Conservation (phyloP, 2,329 filamentous ascomycete species). For the Emmonsiellopsis sp. region DNA sequence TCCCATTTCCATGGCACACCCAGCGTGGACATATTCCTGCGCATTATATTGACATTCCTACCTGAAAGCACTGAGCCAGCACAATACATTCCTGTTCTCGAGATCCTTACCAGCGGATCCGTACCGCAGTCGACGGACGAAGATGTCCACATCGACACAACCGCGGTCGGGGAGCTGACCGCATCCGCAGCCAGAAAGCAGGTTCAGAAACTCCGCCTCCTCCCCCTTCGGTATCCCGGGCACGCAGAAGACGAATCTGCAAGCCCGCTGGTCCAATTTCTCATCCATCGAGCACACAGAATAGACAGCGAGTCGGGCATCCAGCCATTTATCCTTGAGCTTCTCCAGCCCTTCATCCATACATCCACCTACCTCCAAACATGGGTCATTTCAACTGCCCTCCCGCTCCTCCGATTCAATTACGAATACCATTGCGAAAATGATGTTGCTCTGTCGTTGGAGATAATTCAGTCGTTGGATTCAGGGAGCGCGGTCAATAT, state of each 20-base stretch:
- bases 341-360: constrained; percentile 50
- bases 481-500: constrained; percentile 44
- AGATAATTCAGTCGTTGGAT: constrained; percentile 44
- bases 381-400: constrained; percentile 52
- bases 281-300: constrained; percentile 51
- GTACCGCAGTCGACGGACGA: background rate
- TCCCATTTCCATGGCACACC: constrained; percentile 38
- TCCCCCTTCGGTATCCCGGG: constrained; percentile 39
- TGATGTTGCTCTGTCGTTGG: constrained; percentile 37
- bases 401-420: constrained; percentile 51
- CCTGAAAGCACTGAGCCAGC: constrained; percentile 48
- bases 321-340: constrained; percentile 45
- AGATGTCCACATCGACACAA: constrained; percentile 32
- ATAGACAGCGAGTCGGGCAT: constrained; percentile 53
- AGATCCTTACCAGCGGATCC: constrained; percentile 36
- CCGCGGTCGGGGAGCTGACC: constrained; percentile 40
- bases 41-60: constrained; percentile 54
- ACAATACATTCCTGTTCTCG: constrained; percentile 40
- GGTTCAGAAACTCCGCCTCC: constrained; percentile 43
- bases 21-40: constrained; percentile 46
- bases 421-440: constrained; percentile 54
- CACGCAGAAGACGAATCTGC: constrained; percentile 35
- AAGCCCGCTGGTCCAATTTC: constrained; percentile 46
- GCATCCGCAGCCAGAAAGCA: constrained; percentile 43
- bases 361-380: constrained; percentile 44